Base-by-base conservation (phyloP, 495 filamentous ascomycete genomes). In the Neurospora sp. region DNA sequence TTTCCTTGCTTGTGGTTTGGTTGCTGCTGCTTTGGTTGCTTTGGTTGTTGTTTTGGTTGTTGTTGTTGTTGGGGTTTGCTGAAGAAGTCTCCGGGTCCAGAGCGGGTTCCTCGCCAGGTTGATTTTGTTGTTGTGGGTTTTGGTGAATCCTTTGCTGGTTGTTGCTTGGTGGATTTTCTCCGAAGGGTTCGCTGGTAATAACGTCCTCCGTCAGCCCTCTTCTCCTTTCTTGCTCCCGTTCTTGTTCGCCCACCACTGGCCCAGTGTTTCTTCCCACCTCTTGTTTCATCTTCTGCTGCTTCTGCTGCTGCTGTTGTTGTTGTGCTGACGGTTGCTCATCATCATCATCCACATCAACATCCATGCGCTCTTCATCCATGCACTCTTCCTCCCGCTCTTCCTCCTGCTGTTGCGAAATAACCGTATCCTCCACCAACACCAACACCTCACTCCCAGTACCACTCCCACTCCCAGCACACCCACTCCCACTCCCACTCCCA, bases 1-100 rank as follows among this genome's bases (percentile, higher is more conserved):
- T 80, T 70, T 66, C 54, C 54, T 66, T 79, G 76, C 73, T n/a
- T n/a, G n/a, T 79, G 78, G 46, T 77, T 41, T 60, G 39, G 72
- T 46, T 14, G 16, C 70, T 37, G 70, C 40, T 20, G 71, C 3
- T 35, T 35, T 35, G 31, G 3, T 35, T 35, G 27, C 27, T 31
- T 31, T 31, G 27, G 27, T 35, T 35, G 31, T 2, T 31, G 73
- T 69, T 38, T 73, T 75, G 37, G 69, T 70, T 27, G 73, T 46
- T 14, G 16, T 71, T 37, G 70, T 60, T 23, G 71, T 72, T 74
- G 44, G 20, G 23, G 16, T 71, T 39, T 70, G 10, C 10, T 12
- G 5, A 54, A 54, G 20, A 54, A 54, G 46, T 0, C 2, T 27
- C n/a, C 9, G 0, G 31, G 2, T 2, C 2, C 3, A 2, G 31